phyloP scores from a whole-genome alignment of 1,284 basidiomycete species.

The Ganoderma lingzhi region DNA sequence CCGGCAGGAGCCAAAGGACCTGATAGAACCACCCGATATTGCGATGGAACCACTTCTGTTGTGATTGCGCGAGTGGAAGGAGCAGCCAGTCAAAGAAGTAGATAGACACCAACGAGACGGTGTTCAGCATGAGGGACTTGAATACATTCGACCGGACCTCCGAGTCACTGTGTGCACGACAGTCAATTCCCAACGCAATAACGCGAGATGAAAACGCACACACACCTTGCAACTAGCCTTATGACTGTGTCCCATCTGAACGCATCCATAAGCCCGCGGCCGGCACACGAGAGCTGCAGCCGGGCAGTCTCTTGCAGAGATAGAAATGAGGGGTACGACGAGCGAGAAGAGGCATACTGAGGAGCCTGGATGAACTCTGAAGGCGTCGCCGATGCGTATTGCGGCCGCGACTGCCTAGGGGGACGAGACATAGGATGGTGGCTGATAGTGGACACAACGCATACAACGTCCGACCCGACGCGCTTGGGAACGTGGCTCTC shows the following conservation, averaged over 20 bases:
- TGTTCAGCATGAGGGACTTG: conserved; percentile 78
- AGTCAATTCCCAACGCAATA: no score
- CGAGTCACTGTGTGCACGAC: conserved; percentile 57
- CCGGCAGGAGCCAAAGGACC: conserved; percentile 77
- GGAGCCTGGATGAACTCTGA: conserved; percentile 26
- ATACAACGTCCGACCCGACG: conserved; percentile 7
- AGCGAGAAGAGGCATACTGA: conserved; percentile 47
- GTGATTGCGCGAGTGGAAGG: conserved; percentile 70
- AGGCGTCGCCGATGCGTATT: conserved; percentile 19
- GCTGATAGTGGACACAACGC: conserved; percentile 1
- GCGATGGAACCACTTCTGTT: conserved; percentile 71
- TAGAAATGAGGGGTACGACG: conserved; percentile 73
- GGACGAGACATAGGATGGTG: conserved; percentile 31
- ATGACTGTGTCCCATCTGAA: conserved; percentile 75
- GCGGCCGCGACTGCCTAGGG: conserved; percentile 19
- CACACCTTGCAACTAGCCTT: conserved; percentile 57
- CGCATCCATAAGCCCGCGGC: conserved; percentile 71
- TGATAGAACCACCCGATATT: conserved; percentile 81
- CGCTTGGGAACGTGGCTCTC: neutral
- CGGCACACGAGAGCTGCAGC: conserved; percentile 66
- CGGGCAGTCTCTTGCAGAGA: conserved; percentile 64
- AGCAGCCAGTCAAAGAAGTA: conserved; percentile 77
- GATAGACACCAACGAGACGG: conserved; percentile 72
- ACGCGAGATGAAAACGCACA: neutral
- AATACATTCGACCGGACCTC: conserved; percentile 76